Base-by-base conservation (phyloP, 495 filamentous ascomycete species). In the Recurvomyces mirabilis region DNA sequence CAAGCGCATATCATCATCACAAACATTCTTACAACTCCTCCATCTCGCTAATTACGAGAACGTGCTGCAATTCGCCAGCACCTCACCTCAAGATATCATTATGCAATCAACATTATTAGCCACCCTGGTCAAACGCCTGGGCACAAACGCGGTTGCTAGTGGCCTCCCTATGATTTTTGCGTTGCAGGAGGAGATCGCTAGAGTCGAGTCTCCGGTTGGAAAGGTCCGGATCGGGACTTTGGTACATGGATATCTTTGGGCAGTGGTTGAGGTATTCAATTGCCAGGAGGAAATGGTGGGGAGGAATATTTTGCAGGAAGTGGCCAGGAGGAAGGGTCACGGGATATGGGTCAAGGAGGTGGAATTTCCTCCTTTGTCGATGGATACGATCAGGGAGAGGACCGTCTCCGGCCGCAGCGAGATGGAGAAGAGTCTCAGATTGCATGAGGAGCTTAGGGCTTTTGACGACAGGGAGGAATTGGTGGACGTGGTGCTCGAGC, bases 11-110 rank as follows among this genome's bases (percentile, higher is more conserved):
- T 49, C 46, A 21, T 20, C 25, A 12, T 33, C 11, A 40, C 79
- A 77, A 10, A 79, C 74, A 20, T 94, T 88, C 58, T 68, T 95
- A 18, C 78, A 82, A 52, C 68, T 91, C n/a, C 65, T 95, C 9
- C 86, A 94, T 61, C 69, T 95, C 24, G 79, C 84, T 31, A 74
- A 91, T 20, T 94, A 91, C 58, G 88, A 95, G 52, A 79, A 80
- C 51, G 84, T 82, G 19, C 62, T 86, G 12, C 79, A 89, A 47
- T 75, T 65, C 41, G 71, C 81, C 12, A 28, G 18, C 5, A 32
- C 14, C 1, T 44, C 45, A 9, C 13, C n/a, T 1, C 65, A 73
- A 1, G 87, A 94, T 44, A 68, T 91, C 13, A 65, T 83, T 30
- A 62, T 91, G 11, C 68, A 88, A 13, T 83, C 93, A 51, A 66